Evolutionary conservation across 768 basidiomycete species (phyloP).

Genomic region (Asterophora lycoperdoides): DNA sequence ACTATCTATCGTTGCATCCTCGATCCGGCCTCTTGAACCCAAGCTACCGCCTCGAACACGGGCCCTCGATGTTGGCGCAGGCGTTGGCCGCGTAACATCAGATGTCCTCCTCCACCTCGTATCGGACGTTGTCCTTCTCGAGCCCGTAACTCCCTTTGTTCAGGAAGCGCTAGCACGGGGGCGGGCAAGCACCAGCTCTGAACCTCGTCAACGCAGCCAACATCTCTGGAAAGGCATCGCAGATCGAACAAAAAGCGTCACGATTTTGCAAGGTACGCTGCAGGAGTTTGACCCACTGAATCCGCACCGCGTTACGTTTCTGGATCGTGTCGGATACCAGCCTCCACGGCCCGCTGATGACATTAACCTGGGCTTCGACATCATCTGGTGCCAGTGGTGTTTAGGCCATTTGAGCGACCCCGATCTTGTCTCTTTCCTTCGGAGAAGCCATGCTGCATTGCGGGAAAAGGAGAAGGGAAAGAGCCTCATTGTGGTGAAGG

Average conservation of each 20-base stretch:
- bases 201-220: slow-evolving; percentile 17
- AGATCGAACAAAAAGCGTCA: slow-evolving; percentile 63
- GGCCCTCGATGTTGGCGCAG: slow-evolving; percentile 91
- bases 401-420: slow-evolving; percentile 77
- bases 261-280: slow-evolving; percentile 74
- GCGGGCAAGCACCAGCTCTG: slow-evolving; percentile 28
- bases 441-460: slow-evolving; percentile 57
- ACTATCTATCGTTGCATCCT: slow-evolving; percentile 72
- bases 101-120: slow-evolving; percentile 88
- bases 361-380: slow-evolving; percentile 70
- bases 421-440: slow-evolving; percentile 77
- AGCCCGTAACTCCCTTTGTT: slow-evolving; percentile 81
- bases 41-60: slow-evolving; percentile 39
- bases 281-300: slow-evolving; percentile 75
- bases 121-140: slow-evolving; percentile 82
- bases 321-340: slow-evolving; percentile 68
- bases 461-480: slow-evolving; percentile 36
- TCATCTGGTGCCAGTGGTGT: slow-evolving; percentile 98
- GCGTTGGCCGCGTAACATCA: slow-evolving; percentile 88
- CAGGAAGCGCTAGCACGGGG: slow-evolving; percentile 55
- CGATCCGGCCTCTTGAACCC: slow-evolving; percentile 49
- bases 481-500: slow-evolving; percentile 84
- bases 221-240: slow-evolving; percentile 64
- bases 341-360: slow-evolving; percentile 39
- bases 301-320: slow-evolving; percentile 40